phyloP scores from a whole-genome alignment of 352 stramenopile genomes.

The Phytopythium boreale region DNA sequence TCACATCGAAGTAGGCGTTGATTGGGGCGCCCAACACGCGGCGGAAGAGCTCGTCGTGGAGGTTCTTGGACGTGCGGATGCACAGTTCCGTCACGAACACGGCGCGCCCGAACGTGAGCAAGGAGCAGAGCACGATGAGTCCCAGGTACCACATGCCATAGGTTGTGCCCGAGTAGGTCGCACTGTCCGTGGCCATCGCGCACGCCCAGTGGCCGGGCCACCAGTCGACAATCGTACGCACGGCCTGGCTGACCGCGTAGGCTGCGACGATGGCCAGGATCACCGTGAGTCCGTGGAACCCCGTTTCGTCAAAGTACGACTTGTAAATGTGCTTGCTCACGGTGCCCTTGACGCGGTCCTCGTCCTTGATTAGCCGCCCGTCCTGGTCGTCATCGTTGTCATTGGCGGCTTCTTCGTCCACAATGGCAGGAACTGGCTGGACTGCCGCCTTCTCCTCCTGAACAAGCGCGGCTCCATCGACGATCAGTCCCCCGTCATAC shows the following conservation, averaged over 20 bases:
- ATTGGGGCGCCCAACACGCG: conserved; percentile 46
- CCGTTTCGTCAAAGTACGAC: conserved; percentile 28
- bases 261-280: neutral
- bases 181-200: conserved; percentile 10
- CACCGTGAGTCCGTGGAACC: conserved; percentile 16
- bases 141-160: conserved; percentile 54
- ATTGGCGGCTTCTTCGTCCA: neutral
- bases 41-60: conserved; percentile 45
- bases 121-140: conserved; percentile 23
- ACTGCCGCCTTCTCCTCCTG: neutral
- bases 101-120: conserved; percentile 14
- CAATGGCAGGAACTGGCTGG: neutral
- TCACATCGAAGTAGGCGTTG: conserved; percentile 66
- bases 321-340: conserved; percentile 14
- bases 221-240: conserved; percentile 20
- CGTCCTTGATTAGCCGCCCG: conserved; percentile 18
- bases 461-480: too few species aligned
- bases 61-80: conserved; percentile 29
- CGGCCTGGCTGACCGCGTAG: conserved; percentile 13
- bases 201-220: conserved; percentile 25
- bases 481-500: too few species aligned
- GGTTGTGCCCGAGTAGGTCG: conserved; percentile 2
- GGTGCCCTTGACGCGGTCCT: conserved; percentile 19
- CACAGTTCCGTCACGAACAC: conserved; percentile 38
- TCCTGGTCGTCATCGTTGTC: neutral